Conservation (phyloP, 768 basidiomycete species). For the Hypholoma fasciculare region DNA sequence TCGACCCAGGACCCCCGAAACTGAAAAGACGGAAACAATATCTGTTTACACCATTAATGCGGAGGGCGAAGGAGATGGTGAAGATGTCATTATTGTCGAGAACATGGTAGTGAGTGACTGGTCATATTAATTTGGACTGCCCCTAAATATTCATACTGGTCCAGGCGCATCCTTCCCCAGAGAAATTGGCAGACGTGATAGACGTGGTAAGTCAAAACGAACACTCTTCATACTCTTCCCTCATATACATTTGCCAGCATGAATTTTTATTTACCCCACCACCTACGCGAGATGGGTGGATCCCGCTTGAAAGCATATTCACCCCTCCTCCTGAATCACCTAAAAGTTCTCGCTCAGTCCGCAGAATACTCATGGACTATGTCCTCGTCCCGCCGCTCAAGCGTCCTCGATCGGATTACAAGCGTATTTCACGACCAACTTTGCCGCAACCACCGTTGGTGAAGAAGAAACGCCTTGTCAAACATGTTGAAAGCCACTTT, state of each 20-base stretch:
- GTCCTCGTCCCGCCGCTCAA: not conserved
- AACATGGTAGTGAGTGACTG: not conserved
- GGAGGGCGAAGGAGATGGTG: not conserved
- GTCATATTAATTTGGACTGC: no score
- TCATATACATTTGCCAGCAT: not conserved
- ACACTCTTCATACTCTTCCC: not conserved
- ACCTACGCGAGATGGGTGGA: conserved; percentile 2
- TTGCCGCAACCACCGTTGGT: no score
- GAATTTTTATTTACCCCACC: conserved; percentile 19
- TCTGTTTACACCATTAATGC: not conserved
- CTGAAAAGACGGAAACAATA: not conserved
- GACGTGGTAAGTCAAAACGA: not conserved
- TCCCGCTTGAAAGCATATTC: conserved; percentile 14
- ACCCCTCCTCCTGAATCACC: conserved; percentile 9
- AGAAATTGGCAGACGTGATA: not conserved
- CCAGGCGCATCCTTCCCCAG: not conserved
- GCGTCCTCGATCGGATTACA: not conserved
- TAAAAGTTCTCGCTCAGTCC: not conserved
- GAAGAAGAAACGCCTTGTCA: not conserved
- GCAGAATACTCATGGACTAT: not conserved
- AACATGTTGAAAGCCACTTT: not conserved
- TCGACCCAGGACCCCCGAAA: not conserved
- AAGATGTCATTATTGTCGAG: not conserved
- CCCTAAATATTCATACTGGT: no score
- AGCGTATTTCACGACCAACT: not conserved